A percentile compares a stretch with the other conserved stretches of the same genome.
These are phyloP conservation scores for Fusarium irregulare DNA, from an alignment of 2,329 filamentous ascomycete genomes.

Conservation along the genomic window DNA sequence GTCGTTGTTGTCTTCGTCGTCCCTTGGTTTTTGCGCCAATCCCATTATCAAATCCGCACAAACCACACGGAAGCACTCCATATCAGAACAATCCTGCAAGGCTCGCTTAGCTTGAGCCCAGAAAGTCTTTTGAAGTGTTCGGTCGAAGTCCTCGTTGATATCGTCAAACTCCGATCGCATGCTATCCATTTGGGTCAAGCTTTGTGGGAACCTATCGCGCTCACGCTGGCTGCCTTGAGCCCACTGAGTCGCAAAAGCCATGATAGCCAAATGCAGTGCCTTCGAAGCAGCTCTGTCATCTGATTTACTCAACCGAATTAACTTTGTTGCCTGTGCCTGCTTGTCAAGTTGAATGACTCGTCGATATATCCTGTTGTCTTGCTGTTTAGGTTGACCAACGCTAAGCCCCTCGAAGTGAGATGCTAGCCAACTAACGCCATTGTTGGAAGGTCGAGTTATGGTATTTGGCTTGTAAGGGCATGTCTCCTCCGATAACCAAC, in stretches of 20 bases:
- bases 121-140: slow-evolving; percentile 52
- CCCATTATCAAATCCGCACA: slow-evolving; percentile 57
- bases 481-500: slow-evolving; percentile 65
- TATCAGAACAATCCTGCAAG: slow-evolving; percentile 51
- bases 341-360: slow-evolving; percentile 62
- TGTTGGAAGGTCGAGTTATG: slow-evolving; percentile 36
- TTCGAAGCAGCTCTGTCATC: slow-evolving; percentile 59
- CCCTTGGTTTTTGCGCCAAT: slow-evolving; percentile 52
- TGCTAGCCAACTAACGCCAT: slow-evolving; percentile 46
- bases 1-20: slow-evolving; percentile 41
- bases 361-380: slow-evolving; percentile 60
- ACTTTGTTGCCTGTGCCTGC: slow-evolving; percentile 53
- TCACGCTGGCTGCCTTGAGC: slow-evolving; percentile 46
- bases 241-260: slow-evolving; percentile 66
- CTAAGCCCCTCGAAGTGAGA: slow-evolving; percentile 44
- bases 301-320: slow-evolving; percentile 53
- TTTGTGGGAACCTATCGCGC: slow-evolving; percentile 42
- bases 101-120: slow-evolving; percentile 54
- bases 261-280: slow-evolving; percentile 61
- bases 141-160: slow-evolving; percentile 53
- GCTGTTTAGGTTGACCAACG: slow-evolving; percentile 44
- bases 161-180: slow-evolving; percentile 44
- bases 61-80: slow-evolving; percentile 55
- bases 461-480: slow-evolving; percentile 58
- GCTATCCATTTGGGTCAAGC: slow-evolving; percentile 38